Conservation (phyloP, 1,139 yeast genomes). For the Sugiyamaella paludigena region DNA sequence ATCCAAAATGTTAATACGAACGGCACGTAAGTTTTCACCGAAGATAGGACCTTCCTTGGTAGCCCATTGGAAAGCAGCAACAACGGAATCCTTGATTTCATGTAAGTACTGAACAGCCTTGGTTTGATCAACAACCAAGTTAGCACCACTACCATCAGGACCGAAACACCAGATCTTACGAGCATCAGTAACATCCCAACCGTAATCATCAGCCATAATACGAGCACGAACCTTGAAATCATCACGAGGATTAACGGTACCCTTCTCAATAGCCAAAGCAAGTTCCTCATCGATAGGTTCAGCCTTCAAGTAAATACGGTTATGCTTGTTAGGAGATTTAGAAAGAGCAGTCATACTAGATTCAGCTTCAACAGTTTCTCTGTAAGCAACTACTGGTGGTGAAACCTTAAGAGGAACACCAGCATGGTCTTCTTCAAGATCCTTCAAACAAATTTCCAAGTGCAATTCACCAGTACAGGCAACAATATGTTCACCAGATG, state of each 20-base stretch:
- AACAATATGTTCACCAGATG: constrained; percentile 99
- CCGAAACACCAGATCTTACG: constrained; percentile 99
- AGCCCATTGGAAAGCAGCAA: constrained; percentile 99
- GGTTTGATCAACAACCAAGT: constrained; percentile 98
- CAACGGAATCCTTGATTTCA: constrained; percentile 99
- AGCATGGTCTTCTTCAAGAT: constrained; percentile 98
- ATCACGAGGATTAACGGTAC: constrained; percentile 91
- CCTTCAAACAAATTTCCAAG: constrained; percentile 95
- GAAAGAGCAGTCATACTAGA: constrained; percentile 96
- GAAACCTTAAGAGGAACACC: constrained; percentile 98
- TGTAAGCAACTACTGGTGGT: constrained; percentile 97
- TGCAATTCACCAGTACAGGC: constrained; percentile 99
- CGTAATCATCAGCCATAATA: constrained; percentile 97
- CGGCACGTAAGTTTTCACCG: constrained; percentile 94
- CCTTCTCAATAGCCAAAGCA: constrained; percentile 86
- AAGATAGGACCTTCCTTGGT: constrained; percentile 99
- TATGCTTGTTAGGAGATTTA: constrained; percentile 99
- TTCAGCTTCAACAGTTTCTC: constrained; percentile 95
- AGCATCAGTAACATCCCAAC: constrained; percentile 99
- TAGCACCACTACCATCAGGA: constrained; percentile 99
- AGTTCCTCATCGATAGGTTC: constrained; percentile 94
- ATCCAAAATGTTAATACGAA: constrained; percentile 97
- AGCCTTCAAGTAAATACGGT: constrained; percentile 98
- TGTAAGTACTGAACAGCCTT: constrained; percentile 99
- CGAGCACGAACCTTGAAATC: constrained; percentile 99